A percentile compares a stretch with the other conserved stretches of the same genome.
phyloP scores from a whole-genome alignment of 208 protist species.

The Trypanosoma platydactyli region DNA sequence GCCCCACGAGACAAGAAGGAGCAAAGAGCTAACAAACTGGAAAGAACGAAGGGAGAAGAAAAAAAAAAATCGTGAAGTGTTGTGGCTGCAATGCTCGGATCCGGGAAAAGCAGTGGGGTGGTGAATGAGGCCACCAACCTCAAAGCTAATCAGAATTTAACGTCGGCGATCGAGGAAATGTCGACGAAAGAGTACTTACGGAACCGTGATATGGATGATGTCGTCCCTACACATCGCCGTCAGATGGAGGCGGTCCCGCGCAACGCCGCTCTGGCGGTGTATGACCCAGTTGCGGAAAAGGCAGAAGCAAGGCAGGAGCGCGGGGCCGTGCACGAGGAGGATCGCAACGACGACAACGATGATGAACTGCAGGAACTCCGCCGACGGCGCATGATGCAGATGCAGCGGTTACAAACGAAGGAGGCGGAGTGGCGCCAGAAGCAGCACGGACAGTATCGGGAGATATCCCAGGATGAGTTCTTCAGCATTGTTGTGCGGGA shows the following conservation, averaged over 20 bases:
- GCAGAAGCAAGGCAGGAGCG: conserved; percentile 21
- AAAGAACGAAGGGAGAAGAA: not conserved
- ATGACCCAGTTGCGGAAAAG: conserved; percentile 73
- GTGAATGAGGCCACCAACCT: conserved; percentile 91
- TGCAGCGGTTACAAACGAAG: conserved; percentile 61
- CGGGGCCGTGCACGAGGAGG: conserved; percentile 18
- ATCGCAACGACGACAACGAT: conserved; percentile 57
- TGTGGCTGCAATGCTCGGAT: conserved; percentile 64
- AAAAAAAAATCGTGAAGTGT: conserved; percentile 8
- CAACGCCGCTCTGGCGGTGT: conserved; percentile 55
- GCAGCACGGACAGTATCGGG: conserved; percentile 92
- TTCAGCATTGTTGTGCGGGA: conserved; percentile 91
- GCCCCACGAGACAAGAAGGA: not conserved
- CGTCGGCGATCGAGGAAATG: conserved; percentile 83
- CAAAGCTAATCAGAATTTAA: conserved; percentile 89
- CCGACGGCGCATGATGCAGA: conserved; percentile 53
- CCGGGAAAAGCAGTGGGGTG: conserved; percentile 81
- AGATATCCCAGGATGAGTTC: conserved; percentile 94
- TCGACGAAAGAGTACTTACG: conserved; percentile 62
- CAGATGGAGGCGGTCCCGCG: conserved; percentile 29
- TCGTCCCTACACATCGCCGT: conserved; percentile 84
- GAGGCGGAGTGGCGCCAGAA: conserved; percentile 83
- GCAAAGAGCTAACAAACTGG: conserved; percentile 18
- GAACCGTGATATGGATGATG: conserved; percentile 66
- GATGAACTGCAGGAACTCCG: conserved; percentile 75